Base-by-base conservation (phyloP, 352 stramenopile species). In the Albugo candida region DNA sequence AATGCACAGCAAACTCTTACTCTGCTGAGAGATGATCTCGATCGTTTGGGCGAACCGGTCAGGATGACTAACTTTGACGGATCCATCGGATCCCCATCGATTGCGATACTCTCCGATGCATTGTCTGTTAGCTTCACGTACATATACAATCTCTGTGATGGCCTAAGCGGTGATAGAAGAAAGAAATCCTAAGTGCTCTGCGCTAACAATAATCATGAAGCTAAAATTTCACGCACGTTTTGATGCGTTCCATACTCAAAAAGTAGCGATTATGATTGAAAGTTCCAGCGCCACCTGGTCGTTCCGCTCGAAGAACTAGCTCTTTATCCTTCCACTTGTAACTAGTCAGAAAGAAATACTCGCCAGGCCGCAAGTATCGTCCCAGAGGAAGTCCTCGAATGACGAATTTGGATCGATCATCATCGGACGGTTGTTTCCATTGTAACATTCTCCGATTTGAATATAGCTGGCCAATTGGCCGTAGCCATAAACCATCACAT, bases 301-400 rank as follows among this genome's bases (percentile, higher is more conserved):
- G 70, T 43, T 88, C 75, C 49, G 83, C 70, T 36, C 68, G 80
- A 53, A 79, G 68, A 45, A 85, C 72, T 31, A 92, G 69, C 53
- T 92, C 78, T 54, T 84, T 83, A 58, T 92, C 78, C 47, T 83
- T 84, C 66, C 70, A 88, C 53, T 77, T 74, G 64, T 81, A 83
- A 52, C 75, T 88, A 20, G 73, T 83, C 12, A 92, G 61, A 53
- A 92, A 92, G 53, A 88, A 92, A 45, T 87, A 87, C 51, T 92
- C 78, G 0, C 78, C 78, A 0, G 77, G 68, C 1, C 69, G 62
- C 31, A 92, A 42, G 36, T 72, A 84, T 10, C 79, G 66, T 5
- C 78, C 78, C 16, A 88, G 56, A 31, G 74, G 70, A 12, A 92
- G 54, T 0, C 78, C 78, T 21, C 78, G 65, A n/a, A 92, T 60